Evolutionary conservation across 306 rosid species (phyloP).

Genomic region (Trifolium subterraneum): DNA sequence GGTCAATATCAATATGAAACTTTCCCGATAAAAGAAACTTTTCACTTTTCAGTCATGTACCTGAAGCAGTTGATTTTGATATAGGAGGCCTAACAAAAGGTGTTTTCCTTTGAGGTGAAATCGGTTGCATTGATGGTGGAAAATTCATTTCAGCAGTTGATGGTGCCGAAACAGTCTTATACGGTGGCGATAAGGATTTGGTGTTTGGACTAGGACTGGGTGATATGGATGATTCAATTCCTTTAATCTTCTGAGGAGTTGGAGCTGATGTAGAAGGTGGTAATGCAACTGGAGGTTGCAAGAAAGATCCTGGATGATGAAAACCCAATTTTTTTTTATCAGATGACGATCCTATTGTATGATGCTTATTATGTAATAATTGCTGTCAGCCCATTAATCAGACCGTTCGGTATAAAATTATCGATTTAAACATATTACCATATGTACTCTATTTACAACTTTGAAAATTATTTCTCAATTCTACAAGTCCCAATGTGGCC

Average conservation of each 20-base stretch:
- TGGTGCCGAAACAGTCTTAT: constrained; percentile 51
- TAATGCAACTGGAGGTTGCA: constrained; percentile 51
- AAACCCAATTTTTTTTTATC: constrained; percentile 35
- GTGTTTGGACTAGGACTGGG: constrained; percentile 56
- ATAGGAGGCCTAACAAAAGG: constrained; percentile 48
- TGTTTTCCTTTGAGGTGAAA: constrained; percentile 43
- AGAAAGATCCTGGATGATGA: constrained; percentile 61
- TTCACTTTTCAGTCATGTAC: constrained; percentile 41
- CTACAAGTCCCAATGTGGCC: background rate
- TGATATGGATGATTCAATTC: constrained; percentile 54
- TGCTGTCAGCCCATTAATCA: background rate
- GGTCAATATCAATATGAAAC: constrained; percentile 38
- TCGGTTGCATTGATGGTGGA: constrained; percentile 41
- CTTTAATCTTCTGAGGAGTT: constrained; percentile 43
- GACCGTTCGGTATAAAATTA: background rate
- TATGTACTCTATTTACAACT: background rate
- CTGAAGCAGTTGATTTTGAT: constrained; percentile 59
- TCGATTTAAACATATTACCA: background rate
- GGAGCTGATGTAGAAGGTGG: constrained; percentile 58
- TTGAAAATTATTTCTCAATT: background rate
- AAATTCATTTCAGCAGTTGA: constrained; percentile 46
- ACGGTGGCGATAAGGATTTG: constrained; percentile 44
- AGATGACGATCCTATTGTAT: constrained; percentile 22
- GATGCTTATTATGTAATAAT: background rate
- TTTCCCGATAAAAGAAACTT: background rate